phyloP scores from a whole-genome alignment of 345 rosid genomes.

The sweet orange (Citrus sinensis) region DNA sequence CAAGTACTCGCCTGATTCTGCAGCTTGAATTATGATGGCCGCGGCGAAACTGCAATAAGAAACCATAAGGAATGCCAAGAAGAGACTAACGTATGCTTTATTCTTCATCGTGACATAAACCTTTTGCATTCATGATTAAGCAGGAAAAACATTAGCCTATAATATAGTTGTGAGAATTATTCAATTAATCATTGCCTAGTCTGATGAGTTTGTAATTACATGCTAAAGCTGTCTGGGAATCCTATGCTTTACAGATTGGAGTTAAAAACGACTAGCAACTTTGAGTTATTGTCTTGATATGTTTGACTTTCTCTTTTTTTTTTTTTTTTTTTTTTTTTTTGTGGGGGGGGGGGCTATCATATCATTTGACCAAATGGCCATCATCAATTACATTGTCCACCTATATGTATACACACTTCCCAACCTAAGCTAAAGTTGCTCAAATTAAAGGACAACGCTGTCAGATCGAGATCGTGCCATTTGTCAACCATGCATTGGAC shows the following conservation, averaged over 20 bases:
- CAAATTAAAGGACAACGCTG: background rate
- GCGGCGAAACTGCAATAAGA: constrained; percentile 8
- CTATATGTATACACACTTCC: background rate
- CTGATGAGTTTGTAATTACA: constrained; percentile 15
- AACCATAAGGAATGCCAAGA: constrained; percentile 10
- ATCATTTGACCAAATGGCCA: background rate
- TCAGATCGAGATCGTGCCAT: background rate
- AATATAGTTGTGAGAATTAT: background rate
- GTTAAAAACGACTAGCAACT: background rate
- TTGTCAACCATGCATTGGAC: background rate
- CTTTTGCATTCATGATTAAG: background rate
- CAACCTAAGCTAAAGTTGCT: constrained; percentile 1
- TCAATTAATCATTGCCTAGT: constrained; percentile 19
- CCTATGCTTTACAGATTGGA: constrained; percentile 19
- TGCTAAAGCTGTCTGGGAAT: constrained; percentile 32
- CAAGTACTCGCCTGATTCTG: constrained; percentile 17
- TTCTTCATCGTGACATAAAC: constrained; percentile 15
- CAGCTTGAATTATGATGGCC: background rate
- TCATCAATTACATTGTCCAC: background rate
- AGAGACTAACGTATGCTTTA: constrained; percentile 8
- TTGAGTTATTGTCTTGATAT: constrained; percentile 12
- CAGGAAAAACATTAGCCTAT: no score
- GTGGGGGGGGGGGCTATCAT: background rate
- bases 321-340: background rate
- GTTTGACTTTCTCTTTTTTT: constrained; percentile 12